Evolutionary conservation across 108 stramenopile species (phyloP).

Genomic region (Hondaea fermentalgiana): DNA sequence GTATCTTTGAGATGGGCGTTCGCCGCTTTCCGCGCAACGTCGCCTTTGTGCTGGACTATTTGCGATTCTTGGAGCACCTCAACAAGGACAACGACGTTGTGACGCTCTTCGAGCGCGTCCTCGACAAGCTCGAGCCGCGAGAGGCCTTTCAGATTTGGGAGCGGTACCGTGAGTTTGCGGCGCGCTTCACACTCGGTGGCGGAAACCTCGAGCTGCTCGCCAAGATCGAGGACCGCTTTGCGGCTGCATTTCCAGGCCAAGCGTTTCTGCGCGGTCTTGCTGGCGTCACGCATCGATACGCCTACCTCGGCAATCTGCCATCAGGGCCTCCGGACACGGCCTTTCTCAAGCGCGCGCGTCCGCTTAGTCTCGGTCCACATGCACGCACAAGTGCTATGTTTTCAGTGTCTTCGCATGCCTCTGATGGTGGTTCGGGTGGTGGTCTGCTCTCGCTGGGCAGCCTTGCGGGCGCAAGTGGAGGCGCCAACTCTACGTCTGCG

Average conservation of each 20-base stretch:
- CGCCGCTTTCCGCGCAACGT: neutral
- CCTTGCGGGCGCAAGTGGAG: neutral
- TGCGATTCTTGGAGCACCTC: neutral
- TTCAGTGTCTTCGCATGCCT: neutral
- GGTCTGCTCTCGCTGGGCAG: neutral
- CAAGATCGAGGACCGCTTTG: neutral
- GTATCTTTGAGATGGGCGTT: neutral
- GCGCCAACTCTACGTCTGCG: neutral
- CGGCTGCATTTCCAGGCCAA: neutral
- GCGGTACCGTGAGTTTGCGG: neutral
- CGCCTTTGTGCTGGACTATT: neutral
- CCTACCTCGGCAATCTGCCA: neutral
- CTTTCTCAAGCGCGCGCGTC: neutral
- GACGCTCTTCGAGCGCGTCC: neutral
- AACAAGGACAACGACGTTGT: constrained; percentile 1
- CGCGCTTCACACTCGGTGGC: neutral
- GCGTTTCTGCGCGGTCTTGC: neutral
- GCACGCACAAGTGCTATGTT: neutral
- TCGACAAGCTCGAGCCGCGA: neutral
- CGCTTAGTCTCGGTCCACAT: neutral
- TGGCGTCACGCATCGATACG: neutral
- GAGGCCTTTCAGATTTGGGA: neutral
- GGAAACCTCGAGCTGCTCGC: neutral
- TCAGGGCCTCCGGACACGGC: neutral
- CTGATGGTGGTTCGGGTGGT: neutral